Evolutionary conservation across 345 rosid species (phyloP), one percentile per base, ranked within the genome.

Genomic region (Populus davidiana): DNA sequence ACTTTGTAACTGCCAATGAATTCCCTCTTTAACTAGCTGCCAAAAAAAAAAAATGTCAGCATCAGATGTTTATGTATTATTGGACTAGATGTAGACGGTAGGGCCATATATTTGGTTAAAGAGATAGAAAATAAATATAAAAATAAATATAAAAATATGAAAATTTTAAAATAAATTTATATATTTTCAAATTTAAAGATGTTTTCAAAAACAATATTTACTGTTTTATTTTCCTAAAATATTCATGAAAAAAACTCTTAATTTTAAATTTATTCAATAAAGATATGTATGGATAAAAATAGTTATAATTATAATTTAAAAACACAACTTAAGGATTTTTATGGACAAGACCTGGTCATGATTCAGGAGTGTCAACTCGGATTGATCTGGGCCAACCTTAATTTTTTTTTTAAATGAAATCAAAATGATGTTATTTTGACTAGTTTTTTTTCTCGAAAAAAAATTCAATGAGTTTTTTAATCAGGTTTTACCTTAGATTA

Each of bases 351-450:
- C 23, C 17, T 0, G 4, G 11, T 6, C 1, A 20, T 20, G 1
- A 2, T 3, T 20, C 3, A 0, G 1, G 3, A 20, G 0, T 3
- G 25, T 8, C 3, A 21, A 21, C 1, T 0, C 2, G 0, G 4
- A 0, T 20, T 20, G 1, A 54, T 1, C 0, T 18, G 0, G 10
- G 3, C 0, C 1, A 20, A 7, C 2, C 1, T 8, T 2, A 12
- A 1, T 41, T 8, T 10, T 2, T 41, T 10, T 43, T 18, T 6
- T 18, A 6, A 52, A 52, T 20, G 2, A 1, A 21, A 54, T 54
- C 1, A 2, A 20, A 54, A 0, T 1, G 5, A 8, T 1, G 2
- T 21, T 54, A 3, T 20, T 21, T 54, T 54, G 25, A 54, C 17
- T n/a, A 20, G 33, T 31, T 31, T 20, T 54, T 9, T 2, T 41